phyloP scores from a whole-genome alignment of 2,329 filamentous ascomycete species.

The Claviceps maximensis region DNA sequence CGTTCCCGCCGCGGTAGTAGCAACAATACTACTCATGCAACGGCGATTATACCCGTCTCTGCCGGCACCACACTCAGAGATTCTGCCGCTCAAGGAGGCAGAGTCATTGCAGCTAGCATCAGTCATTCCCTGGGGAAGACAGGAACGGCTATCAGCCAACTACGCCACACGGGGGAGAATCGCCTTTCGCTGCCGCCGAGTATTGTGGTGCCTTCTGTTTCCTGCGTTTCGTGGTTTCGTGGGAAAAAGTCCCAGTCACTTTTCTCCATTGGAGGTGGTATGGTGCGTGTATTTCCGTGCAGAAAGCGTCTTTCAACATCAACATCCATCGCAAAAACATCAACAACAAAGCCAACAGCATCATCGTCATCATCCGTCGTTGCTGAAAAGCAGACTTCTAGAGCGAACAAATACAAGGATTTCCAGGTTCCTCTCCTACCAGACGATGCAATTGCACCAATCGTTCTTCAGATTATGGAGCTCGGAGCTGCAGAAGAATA shows the following conservation, averaged over 20 bases:
- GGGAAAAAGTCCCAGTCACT: constrained; percentile 49
- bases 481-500: constrained; percentile 39
- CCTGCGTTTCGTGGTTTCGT: constrained; percentile 53
- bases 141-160: constrained; percentile 53
- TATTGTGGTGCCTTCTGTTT: constrained; percentile 36
- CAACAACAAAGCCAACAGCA: too few species aligned
- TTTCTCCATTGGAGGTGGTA: constrained; percentile 50
- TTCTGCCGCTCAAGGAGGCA: constrained; percentile 55
- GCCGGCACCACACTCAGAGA: constrained; percentile 37
- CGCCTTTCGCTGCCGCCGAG: constrained; percentile 54
- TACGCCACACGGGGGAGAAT: constrained; percentile 64
- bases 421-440: constrained; percentile 52
- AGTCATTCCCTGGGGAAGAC: constrained; percentile 63
- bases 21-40: constrained; percentile 10
- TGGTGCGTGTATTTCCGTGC: constrained; percentile 52
- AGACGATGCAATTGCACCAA: constrained; percentile 42
- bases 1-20: constrained; percentile 39
- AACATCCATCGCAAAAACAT: too few species aligned
- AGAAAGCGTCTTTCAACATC: constrained; percentile 40
- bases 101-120: constrained; percentile 59
- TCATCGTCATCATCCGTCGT: constrained; percentile 32
- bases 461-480: constrained; percentile 40
- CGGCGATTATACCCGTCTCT: constrained; percentile 11
- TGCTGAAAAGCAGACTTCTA: constrained; percentile 37
- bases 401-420: constrained; percentile 49